Base-by-base conservation (phyloP, 164 flowering plant species). In the Brasenia schreberi region DNA sequence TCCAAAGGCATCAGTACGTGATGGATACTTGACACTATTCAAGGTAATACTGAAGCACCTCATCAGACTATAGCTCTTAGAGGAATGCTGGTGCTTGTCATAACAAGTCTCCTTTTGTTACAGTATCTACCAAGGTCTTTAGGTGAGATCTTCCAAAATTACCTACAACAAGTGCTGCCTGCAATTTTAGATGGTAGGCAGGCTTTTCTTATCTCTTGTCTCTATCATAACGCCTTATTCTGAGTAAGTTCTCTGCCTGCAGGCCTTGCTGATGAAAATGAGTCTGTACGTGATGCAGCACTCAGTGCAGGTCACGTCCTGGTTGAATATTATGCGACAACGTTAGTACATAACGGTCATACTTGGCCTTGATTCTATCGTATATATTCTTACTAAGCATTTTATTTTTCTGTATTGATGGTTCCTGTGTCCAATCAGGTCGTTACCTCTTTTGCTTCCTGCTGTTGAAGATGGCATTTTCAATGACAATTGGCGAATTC, bases 181-280 rank as follows among this genome's bases (percentile, higher is more conserved):
- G 91, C 99, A 58, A 94, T 94, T 61, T 75, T 94, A 69, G 97
- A 94, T 82, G 99, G 99, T 94, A 74, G 65, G 66, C 65, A 56
- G 0, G 27, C 27, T 23, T 45, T 5, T 12, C 7, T 45, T 45
- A 45, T 45, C 53, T 45, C 5, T 7, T 45, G 53, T 45, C 53
- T 7, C 5, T 45, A 60, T 7, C 5, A 17, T 19, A 60, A 60
- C 1, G n/a, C 19, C 7, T 60, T 60, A 11, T 19, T 2, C 63
- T 6, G n/a, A 60, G 19, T n/a, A 9, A 9, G 9, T 19, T 60
- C 5, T 60, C 27, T 60, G 69, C 49, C 62, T 73, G 9, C 76
- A 94, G 99, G 99, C 52, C 96, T 94, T 76, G 97, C 99, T 6
- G 99, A 94, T 82, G 99, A 94, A 82, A 94, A 94, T 81, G 99